Conservation (phyloP, 306 rosid species). For the Benincasa hispida region DNA sequence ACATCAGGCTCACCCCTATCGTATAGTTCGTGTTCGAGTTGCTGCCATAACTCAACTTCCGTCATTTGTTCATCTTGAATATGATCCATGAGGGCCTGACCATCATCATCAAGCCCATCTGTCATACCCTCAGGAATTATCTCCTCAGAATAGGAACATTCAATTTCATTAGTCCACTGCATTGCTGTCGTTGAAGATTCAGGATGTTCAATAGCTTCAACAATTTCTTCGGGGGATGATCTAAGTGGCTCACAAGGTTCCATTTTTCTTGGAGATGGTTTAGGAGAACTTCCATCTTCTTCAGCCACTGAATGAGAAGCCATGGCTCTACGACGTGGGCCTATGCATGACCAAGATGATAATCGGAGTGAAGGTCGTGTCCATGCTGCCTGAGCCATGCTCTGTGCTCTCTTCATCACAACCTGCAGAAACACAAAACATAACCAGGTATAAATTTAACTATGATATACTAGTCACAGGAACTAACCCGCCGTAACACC, state of each 20-base stretch:
- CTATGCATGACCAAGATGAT: constrained; percentile 89
- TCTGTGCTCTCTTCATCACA: constrained; percentile 86
- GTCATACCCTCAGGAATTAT: constrained; percentile 16
- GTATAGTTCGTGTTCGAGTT: constrained; percentile 73
- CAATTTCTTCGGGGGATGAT: constrained; percentile 25
- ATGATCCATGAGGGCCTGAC: constrained; percentile 24
- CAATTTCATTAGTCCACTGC: constrained; percentile 67
- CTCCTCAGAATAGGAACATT: constrained; percentile 31
- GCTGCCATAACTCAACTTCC: constrained; percentile 88
- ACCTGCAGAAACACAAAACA: constrained; percentile 37
- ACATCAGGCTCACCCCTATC: constrained; percentile 40
- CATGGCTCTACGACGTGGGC: constrained; percentile 58
- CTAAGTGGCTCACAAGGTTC: constrained; percentile 39
- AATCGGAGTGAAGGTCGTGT: constrained; percentile 53
- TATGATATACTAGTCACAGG: background rate
- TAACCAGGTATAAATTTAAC: background rate
- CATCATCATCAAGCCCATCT: constrained; percentile 23
- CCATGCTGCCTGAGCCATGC: constrained; percentile 99
- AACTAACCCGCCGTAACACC: background rate
- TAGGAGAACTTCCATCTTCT: constrained; percentile 25
- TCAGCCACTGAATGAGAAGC: constrained; percentile 24
- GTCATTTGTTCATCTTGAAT: constrained; percentile 45
- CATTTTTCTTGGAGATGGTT: constrained; percentile 14
- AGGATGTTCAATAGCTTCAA: constrained; percentile 36
- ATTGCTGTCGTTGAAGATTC: constrained; percentile 41